Base-by-base conservation (phyloP, 805 yeast genomes). In the Metschnikowia lachancei region DNA sequence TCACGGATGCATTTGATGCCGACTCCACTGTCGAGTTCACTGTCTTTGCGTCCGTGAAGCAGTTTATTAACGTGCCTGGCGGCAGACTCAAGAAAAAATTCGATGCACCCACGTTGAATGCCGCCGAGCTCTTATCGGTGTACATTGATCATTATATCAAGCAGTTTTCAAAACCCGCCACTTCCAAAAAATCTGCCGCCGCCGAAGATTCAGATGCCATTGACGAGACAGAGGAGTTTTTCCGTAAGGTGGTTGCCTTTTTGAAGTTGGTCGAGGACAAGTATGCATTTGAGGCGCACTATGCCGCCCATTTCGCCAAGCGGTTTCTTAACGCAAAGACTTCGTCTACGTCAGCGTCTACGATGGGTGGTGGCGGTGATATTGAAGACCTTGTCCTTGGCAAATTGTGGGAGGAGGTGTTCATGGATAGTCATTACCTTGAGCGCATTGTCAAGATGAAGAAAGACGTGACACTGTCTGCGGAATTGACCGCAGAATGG, bases 381-480 rank as follows among this genome's bases (percentile, higher is more conserved):
- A 65, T 85, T 3, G 97, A 90, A 62, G 82, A 82, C 59, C 67
- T 72, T 22, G 72, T 89, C 61, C 81, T 90, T 17, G 72, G 82
- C 1, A 81, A 80, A 55, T 67, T 90, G 32, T 80, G 83, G 53
- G 83, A 80, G 53, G 96, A 87, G 59, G 76, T 86, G 58, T 96
- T 97, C 0, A 36, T 47, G 48, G 56, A 56, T 28, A 75, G 86
- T 2, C 77, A 89, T 0, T 85, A 87, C 44, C 82, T 96, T 0
- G 78, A 87, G 3, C 85, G 85, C 55, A 72, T 91, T 28, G 90
- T 88, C 59, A 89, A 87, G 36, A 91, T 91, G 97, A 81, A 88
- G 53, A 78, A 83, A 57, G 97, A 91, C 59, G 81, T 89, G 38
- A 78, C 78, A 40, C 69, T 63, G 67, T 69, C 75, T 6, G 56